Evolutionary conservation across 108 stramenopile genomes (phyloP), one percentile per base, ranked within the genome.

Genomic region (Cylindrotheca closterium): DNA sequence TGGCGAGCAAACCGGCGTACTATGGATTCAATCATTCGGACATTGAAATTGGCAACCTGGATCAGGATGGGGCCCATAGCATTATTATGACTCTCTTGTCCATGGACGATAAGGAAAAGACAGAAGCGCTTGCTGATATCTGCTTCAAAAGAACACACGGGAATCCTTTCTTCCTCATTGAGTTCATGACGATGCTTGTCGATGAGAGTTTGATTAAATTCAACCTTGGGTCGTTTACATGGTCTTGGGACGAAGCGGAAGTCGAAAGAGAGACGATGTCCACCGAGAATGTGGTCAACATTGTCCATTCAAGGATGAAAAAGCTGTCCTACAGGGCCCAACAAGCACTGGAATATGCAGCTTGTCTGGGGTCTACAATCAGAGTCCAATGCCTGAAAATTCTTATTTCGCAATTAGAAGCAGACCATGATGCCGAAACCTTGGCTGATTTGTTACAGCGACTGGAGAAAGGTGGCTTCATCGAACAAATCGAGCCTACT

Each of bases 231-330:
- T 2, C 27, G 31, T 33, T 55, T 18, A 45, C 49, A 3, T 79
- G 71, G 67, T 30, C 25, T 1, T 76, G 67, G 63, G 58, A 76
- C 31, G 49, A 55, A 5, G 30, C 56, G 0, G 21, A 12, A 51
- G 30, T 18, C n/a, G n/a, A n/a, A n/a, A n/a, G n/a, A n/a, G n/a
- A n/a, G n/a, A n/a, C n/a, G n/a, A n/a, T n/a, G n/a, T 60, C 67
- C 1, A 56, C 69, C 2, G 68, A 60, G 1, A 76, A 76, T 51
- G 64, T 70, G 2, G 60, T 55, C 4, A 63, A 70, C n/a, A 65
- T 83, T 2, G 47, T 79, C 2, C 24, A 67, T 5, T 15, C 54
- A 17, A 79, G 77, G 33, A 68, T 83, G 78, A 60, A 25, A 2
- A 23, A 42, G 4, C 55, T 83, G 0, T 30, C 58, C 1, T 19